phyloP scores from a whole-genome alignment of 495 filamentous ascomycete species.

The Saxispiralis lemnorum region DNA sequence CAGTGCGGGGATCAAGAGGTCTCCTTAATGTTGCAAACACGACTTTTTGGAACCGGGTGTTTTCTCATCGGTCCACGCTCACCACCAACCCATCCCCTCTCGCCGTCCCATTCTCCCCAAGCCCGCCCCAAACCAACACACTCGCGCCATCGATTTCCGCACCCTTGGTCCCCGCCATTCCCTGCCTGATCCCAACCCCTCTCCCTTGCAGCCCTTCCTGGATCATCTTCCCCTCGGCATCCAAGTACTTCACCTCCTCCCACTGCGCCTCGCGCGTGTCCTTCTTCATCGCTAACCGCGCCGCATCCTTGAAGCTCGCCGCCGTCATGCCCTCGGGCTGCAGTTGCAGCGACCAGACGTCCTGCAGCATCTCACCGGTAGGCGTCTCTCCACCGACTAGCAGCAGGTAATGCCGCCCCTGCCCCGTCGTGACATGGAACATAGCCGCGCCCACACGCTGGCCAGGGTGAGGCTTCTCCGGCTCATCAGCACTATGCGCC shows the following conservation, averaged over 20 bases:
- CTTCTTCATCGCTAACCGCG: slow-evolving; percentile 11
- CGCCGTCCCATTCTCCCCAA: slow-evolving; percentile 15
- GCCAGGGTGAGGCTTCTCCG: slow-evolving; percentile 2
- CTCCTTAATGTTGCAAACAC: too few relatives aligned
- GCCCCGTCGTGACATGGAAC: slow-evolving; percentile 19
- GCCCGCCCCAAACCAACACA: slow-evolving; percentile 22
- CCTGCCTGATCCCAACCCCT: slow-evolving; percentile 12
- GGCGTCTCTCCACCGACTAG: slow-evolving; percentile 14
- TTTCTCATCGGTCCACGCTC: slow-evolving; percentile 16
- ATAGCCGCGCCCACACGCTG: slow-evolving; percentile 14
- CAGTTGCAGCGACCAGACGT: slow-evolving; percentile 26
- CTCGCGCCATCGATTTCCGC: slow-evolving; percentile 23
- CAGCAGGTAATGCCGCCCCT: slow-evolving; percentile 22
- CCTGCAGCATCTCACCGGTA: slow-evolving; percentile 27
- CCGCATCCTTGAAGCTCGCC: slow-evolving; percentile 34
- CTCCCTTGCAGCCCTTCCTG: slow-evolving; percentile 11
- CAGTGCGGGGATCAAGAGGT: too few relatives aligned
- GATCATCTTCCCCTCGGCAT: slow-evolving; percentile 17
- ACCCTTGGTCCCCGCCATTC: slow-evolving; percentile 18
- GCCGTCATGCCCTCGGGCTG: slow-evolving; percentile 33
- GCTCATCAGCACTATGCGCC: background rate
- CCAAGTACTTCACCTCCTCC: slow-evolving; percentile 27
- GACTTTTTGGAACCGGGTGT: too few relatives aligned
- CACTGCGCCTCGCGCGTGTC: slow-evolving; percentile 28
- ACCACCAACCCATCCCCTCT: slow-evolving; percentile 23